A percentile compares a stretch with the other conserved stretches of the same genome.
Evolutionary conservation across 192 early-diverging fungal species (phyloP).

Genomic region (Entomortierella beljakovae): DNA sequence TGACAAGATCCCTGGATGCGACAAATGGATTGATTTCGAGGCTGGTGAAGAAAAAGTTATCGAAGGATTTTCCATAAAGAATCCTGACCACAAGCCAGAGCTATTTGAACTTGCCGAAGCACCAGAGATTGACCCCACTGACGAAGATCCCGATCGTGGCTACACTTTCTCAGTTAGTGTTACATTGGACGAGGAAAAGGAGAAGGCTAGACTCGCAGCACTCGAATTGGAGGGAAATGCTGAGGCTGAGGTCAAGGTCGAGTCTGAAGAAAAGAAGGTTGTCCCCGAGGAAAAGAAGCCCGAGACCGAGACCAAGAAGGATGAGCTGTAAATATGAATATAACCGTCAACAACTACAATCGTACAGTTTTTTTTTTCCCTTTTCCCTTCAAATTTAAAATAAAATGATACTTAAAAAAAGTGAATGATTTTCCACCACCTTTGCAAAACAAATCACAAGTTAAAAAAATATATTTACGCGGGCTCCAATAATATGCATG

Average conservation of each 20-base stretch:
- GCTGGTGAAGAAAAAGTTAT: constrained; percentile 20
- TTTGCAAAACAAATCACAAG: no score
- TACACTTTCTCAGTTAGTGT: constrained; percentile 8
- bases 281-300: constrained; percentile 3
- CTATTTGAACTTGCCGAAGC: constrained; percentile 26
- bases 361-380: no score
- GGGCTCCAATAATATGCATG: no score
- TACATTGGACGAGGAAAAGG: constrained; percentile 11
- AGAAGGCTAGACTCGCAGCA: constrained; percentile 2
- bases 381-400: no score
- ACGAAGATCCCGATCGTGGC: constrained; percentile 5
- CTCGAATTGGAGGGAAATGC: not conserved
- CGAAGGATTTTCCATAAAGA: constrained; percentile 12
- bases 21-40: constrained; percentile 46
- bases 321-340: constrained; percentile 51
- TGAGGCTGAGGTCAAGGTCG: not conserved
- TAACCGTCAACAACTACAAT: not conserved
- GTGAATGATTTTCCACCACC: no score
- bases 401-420: no score
- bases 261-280: not conserved
- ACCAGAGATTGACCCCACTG: constrained; percentile 9
- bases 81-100: constrained; percentile 21
- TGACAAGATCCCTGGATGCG: constrained; percentile 42
- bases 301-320: constrained; percentile 17
- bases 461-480: no score